Base-by-base conservation (phyloP, 208 protist species). In the Leptomonas pyrrhocoris region DNA sequence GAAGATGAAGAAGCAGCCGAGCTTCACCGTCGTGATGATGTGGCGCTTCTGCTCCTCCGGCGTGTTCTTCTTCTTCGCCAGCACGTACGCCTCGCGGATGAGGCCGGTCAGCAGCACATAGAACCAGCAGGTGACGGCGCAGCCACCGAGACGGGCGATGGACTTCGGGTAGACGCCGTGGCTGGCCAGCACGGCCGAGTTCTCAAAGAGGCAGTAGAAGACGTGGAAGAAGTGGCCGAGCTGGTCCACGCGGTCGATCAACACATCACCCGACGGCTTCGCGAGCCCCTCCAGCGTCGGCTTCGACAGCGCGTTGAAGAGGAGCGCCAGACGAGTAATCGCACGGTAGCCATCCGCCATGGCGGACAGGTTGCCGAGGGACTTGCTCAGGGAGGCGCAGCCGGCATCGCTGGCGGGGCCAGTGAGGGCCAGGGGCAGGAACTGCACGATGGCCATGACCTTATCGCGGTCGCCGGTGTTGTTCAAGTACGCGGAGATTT, bases 391-490 rank as follows among this genome's bases (percentile, higher is more conserved):
- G 28, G 72, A 57, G 19, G 72, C 58, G 74, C 74, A 84, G 55
- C 87, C 86, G 73, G 83, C 71, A n/a, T 74, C 68, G 55, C 62
- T 68, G 49, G 79, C 84, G 58, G 85, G 85, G 21, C 83, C 89
- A 62, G 80, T 81, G 43, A 94, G 81, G 21, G 75, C 71, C 74
- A 94, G 68, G 7, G 91, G 86, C 46, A 93, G 81, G 80, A 96
- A 96, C 81, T 96, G 88, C 51, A 85, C 83, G 61, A 94, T 88
- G 43, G 86, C 89, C 85, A 96, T 94, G 62, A 96, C 85, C 87
- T 94, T 93, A 62, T 96, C 91, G 75, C 86, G 88, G 81, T 94
- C 81, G 65, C 89, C 81, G 49, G 86, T 90, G 72, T 84, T 68
- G 53, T 42, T 77, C 53, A 96, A 74, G 82, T 92, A 95, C 65